These are phyloP conservation scores for Areca catechu DNA, from an alignment of 176 grass and related monocot genomes.

Conservation along the genomic window DNA sequence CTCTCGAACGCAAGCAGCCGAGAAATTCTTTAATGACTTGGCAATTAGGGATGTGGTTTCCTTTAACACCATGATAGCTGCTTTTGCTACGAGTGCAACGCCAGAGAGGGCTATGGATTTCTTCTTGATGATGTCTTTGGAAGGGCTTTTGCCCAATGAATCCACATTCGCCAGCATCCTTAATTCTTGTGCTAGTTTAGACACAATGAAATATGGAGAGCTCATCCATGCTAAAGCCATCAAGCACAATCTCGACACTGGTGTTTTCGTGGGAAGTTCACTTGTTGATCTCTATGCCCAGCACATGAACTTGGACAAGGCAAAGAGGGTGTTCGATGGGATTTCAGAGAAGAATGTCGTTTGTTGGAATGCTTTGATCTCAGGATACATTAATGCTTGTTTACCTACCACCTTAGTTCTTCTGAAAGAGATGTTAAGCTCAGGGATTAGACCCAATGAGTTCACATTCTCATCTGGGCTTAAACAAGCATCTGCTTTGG, in stretches of 20 bases:
- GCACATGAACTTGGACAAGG: constrained; percentile 27
- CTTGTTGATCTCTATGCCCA: constrained; percentile 44
- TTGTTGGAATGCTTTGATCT: constrained; percentile 59
- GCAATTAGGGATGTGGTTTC: constrained; percentile 35
- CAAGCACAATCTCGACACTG: constrained; percentile 41
- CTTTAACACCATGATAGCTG: constrained; percentile 65
- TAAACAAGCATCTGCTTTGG: constrained; percentile 28
- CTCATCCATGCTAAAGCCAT: constrained; percentile 50
- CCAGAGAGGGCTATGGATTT: constrained; percentile 41
- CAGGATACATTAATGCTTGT: constrained; percentile 24
- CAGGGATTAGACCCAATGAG: constrained; percentile 45
- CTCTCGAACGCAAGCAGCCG: constrained; percentile 4
- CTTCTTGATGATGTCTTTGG: constrained; percentile 39
- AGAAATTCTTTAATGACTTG: constrained; percentile 37
- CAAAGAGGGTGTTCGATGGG: constrained; percentile 32
- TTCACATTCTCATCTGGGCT: constrained; percentile 52
- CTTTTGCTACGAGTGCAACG: constrained; percentile 33
- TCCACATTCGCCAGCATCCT: constrained; percentile 34
- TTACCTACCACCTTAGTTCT: constrained; percentile 19
- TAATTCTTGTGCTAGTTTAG: constrained; percentile 27
- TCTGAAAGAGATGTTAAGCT: constrained; percentile 44
- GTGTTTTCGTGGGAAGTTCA: constrained; percentile 38
- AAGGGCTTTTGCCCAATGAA: constrained; percentile 35
- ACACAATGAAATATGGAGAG: constrained; percentile 28
- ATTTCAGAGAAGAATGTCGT: constrained; percentile 29